Evolutionary conservation across 768 basidiomycete genomes (phyloP).

Genomic region (Macrocybe gigantea): DNA sequence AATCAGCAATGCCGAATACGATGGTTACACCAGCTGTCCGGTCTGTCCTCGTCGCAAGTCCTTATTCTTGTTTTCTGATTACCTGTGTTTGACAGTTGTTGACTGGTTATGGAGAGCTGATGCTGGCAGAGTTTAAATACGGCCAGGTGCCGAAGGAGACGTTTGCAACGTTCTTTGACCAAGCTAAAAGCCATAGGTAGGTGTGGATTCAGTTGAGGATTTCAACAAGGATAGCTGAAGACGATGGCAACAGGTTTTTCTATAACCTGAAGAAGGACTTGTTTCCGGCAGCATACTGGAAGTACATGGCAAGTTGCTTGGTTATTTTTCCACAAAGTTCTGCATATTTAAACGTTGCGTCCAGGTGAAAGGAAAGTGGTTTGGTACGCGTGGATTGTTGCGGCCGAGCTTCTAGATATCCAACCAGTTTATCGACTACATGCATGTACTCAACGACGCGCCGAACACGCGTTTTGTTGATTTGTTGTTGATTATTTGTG

Average conservation of each 20-base stretch:
- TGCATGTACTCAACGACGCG: background rate
- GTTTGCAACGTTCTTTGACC: conserved; percentile 67
- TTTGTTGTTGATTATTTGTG: background rate
- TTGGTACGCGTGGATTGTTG: conserved; percentile 28
- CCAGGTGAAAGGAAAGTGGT: conserved; percentile 41
- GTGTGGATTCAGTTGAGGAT: conserved; percentile 10
- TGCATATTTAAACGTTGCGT: conserved; percentile 3
- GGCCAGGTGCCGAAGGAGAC: conserved; percentile 84
- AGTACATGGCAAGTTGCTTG: conserved; percentile 47
- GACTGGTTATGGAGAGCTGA: conserved; percentile 74
- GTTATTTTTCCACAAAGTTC: background rate
- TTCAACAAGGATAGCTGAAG: no score
- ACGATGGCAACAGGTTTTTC: conserved; percentile 44
- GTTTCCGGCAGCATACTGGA: conserved; percentile 79
- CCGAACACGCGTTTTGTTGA: background rate
- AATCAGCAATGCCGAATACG: conserved; percentile 65
- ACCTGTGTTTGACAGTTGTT: conserved; percentile 43
- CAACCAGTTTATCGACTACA: background rate
- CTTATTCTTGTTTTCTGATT: no score
- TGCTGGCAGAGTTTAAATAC: conserved; percentile 95
- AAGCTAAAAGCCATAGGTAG: conserved; percentile 69
- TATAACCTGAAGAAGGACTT: conserved; percentile 86
- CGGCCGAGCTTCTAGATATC: conserved; percentile 21
- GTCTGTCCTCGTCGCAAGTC: conserved; percentile 33
- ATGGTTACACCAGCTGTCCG: conserved; percentile 87